Conservation (phyloP, 305 asterid genomes). For the Caryopteris hybrid region DNA sequence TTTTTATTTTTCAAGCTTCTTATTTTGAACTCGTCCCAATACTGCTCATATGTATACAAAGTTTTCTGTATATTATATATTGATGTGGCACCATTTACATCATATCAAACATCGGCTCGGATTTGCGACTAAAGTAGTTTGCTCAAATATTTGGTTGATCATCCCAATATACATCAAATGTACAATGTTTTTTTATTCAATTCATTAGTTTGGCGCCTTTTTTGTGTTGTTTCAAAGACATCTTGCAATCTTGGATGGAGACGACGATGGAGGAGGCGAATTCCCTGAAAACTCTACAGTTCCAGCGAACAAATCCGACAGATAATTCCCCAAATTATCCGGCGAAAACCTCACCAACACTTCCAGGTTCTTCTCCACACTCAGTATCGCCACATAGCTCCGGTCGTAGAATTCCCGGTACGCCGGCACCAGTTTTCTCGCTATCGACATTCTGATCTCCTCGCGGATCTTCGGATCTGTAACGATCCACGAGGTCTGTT, state of each 20-base stretch:
- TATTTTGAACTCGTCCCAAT: too few relatives aligned
- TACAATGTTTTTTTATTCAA: too few relatives aligned
- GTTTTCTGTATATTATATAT: too few relatives aligned
- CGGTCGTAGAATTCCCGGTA: slow-evolving; percentile 50
- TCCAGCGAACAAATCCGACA: slow-evolving; percentile 59
- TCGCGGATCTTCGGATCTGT: slow-evolving; percentile 55
- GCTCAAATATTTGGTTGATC: too few relatives aligned
- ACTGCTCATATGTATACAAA: too few relatives aligned
- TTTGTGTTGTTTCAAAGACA: too few relatives aligned
- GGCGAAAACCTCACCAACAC: slow-evolving; percentile 51
- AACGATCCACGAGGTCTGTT: slow-evolving; percentile 54
- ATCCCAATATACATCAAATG: too few relatives aligned
- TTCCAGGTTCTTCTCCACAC: slow-evolving; percentile 38
- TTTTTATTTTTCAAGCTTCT: too few relatives aligned
- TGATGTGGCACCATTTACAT: too few relatives aligned
- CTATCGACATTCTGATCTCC: slow-evolving; percentile 58
- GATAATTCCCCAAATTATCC: slow-evolving; percentile 55
- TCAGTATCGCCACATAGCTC: slow-evolving; percentile 31
- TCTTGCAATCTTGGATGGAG: slow-evolving; percentile 23
- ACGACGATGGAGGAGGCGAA: slow-evolving; percentile 14
- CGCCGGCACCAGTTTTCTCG: slow-evolving; percentile 45
- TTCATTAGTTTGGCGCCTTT: too few relatives aligned
- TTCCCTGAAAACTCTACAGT: slow-evolving; percentile 18
- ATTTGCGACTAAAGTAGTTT: too few relatives aligned
- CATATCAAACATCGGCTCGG: too few relatives aligned